Base-by-base conservation (phyloP, 768 basidiomycete species). In the Tulasnella calospora region DNA sequence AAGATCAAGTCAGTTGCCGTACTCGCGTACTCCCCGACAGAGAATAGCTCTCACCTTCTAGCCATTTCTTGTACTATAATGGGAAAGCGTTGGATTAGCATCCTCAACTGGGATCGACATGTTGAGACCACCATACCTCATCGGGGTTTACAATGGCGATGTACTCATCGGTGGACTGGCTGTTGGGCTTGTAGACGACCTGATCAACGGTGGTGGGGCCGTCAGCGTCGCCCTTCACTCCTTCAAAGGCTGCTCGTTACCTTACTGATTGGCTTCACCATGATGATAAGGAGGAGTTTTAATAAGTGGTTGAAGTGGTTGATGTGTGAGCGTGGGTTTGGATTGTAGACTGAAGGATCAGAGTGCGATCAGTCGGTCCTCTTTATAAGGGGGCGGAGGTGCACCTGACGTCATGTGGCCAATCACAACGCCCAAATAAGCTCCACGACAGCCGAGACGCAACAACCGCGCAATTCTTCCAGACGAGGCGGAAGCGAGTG, bases 161-260 rank as follows among this genome's bases (percentile, higher is more conserved):
- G 86, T 85, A 95, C 85, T 94, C 92, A 76, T 93, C 90, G 30
- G 90, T 91, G 10, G 90, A 89, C 81, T 91, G 89, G 76, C 88
- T 83, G 82, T 91, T 90, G 41, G 93, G 91, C 85, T 93, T 93
- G 88, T 93, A 95, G 81, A 94, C 86, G 82, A 95, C 88, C 86
- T 92, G 91, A 27, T 61, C 23, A 13, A 9, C 13, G 46, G 46
- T 21, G n/a, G 57, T 23, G 3, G 23, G 12, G 27, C 19, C 27
- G 27, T 61, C 57, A 61, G 57, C 30, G 57, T 23, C 57, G 7
- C 57, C 57, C 23, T n/a, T 6, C 12, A 57, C 7, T 23, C 23
- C 57, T 3, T 27, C 57, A 47, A 47, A 17, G 46, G 15, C 57
- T n/a, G 57, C 19, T 27, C 57, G 5, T 30, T 15, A 30, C 57